phyloP scores from a whole-genome alignment of 2,329 filamentous ascomycete genomes.

The Botrytis squamosa region DNA sequence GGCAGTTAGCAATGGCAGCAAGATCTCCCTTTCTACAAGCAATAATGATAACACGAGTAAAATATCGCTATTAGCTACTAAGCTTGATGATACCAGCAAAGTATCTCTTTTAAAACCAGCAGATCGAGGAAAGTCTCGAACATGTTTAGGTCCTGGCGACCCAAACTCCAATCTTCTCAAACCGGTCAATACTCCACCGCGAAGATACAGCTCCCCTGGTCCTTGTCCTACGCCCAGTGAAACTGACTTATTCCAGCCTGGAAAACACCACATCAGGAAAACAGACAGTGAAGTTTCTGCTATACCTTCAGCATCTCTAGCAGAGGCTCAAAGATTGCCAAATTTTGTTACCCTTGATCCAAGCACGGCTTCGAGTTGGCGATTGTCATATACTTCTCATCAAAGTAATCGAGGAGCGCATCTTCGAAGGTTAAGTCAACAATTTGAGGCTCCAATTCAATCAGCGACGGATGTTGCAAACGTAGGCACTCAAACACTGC shows the following conservation, averaged over 20 bases:
- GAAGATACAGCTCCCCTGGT: slow-evolving; percentile 32
- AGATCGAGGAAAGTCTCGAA: neutral
- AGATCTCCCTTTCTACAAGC: neutral
- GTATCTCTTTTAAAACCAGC: neutral
- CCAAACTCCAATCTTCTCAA: slow-evolving; percentile 23
- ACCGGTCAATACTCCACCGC: slow-evolving; percentile 24
- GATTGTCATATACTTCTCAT: slow-evolving; percentile 35
- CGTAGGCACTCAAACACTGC: slow-evolving; percentile 21
- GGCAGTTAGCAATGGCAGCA: neutral
- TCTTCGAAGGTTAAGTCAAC: slow-evolving; percentile 35
- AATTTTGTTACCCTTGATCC: slow-evolving; percentile 29
- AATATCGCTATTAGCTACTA: neutral
- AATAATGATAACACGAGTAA: slow-evolving; percentile 4
- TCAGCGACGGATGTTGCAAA: slow-evolving; percentile 18
- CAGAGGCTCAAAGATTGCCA: slow-evolving; percentile 32
- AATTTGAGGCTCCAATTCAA: slow-evolving; percentile 22
- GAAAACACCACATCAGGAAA: slow-evolving; percentile 23
- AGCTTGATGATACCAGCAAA: slow-evolving; percentile 8
- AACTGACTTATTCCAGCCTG: slow-evolving; percentile 11
- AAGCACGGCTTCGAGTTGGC: slow-evolving; percentile 34
- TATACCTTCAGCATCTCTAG: slow-evolving; percentile 29
- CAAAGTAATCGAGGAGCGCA: slow-evolving; percentile 29
- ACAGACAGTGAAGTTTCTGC: slow-evolving; percentile 28
- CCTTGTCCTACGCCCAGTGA: slow-evolving; percentile 22
- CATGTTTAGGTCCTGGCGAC: neutral